Conservation (phyloP, 2,329 filamentous ascomycete genomes). For the Cytospora piceicola region DNA sequence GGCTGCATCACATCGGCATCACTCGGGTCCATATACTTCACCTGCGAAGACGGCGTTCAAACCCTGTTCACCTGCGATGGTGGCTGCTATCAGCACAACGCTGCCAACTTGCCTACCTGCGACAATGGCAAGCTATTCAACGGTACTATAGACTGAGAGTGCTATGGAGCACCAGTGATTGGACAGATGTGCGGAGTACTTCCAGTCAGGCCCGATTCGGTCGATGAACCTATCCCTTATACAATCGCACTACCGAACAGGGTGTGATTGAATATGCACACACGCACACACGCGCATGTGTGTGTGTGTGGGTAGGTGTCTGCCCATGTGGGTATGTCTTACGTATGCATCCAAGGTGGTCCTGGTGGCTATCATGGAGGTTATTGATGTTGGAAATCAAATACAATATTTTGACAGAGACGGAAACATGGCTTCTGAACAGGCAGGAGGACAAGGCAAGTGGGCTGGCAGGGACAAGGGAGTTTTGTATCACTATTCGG, state of each 20-base stretch:
- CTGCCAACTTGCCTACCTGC: slow-evolving; percentile 20
- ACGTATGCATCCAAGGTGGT: background rate
- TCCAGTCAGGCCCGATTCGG: background rate
- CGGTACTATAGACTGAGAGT: slow-evolving; percentile 17
- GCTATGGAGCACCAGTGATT: background rate
- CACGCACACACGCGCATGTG: background rate
- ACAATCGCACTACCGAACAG: background rate
- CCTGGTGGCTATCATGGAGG: background rate
- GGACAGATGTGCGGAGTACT: background rate
- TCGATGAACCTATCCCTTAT: background rate
- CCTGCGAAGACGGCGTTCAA: slow-evolving; percentile 14
- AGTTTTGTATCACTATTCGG: background rate
- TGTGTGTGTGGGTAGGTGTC: background rate
- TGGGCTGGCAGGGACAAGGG: too few relatives aligned
- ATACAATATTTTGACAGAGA: too few relatives aligned
- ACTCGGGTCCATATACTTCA: slow-evolving; percentile 21
- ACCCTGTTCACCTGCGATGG: slow-evolving; percentile 22
- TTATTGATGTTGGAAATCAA: background rate
- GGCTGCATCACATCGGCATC: slow-evolving; percentile 20
- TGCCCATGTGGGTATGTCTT: too few relatives aligned
- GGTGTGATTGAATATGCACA: background rate
- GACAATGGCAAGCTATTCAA: slow-evolving; percentile 14
- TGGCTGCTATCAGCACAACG: slow-evolving; percentile 17
- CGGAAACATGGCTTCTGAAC: background rate
- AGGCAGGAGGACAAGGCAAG: background rate